Base-by-base conservation (phyloP, 2,329 filamentous ascomycete genomes). In the Clonostachys rosea region DNA sequence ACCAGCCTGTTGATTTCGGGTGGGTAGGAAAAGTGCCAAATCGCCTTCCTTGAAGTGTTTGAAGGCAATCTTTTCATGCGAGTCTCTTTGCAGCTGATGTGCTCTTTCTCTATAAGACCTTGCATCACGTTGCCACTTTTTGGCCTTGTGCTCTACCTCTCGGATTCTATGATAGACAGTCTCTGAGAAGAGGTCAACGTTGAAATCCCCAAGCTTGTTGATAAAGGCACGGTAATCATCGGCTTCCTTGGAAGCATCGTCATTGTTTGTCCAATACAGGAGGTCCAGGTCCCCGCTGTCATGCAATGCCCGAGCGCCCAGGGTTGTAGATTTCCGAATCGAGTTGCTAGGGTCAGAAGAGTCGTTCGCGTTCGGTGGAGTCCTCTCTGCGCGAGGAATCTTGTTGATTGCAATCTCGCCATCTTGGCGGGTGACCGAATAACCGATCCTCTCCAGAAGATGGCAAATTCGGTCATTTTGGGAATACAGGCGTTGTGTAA, bases 11-110 rank as follows among this genome's bases (percentile, higher is more conserved):
- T 97, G 91, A 62, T 96, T 97, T 35, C 92, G 80, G 0, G 94
- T 99, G 0, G 94, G 94, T 39, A 99, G 71, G 71, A 99, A 99
- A 3, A 99, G 68, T 12, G 92, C 94, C 13, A 99, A 76, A 60
- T 99, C 94, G 8, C 94, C 92, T 65, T 96, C 91, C 61, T 96
- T 97, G 73, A 99, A 99, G 44, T 92, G 86, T 50, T 87, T 86
- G 63, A 94, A 96, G 3, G 94, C 91, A 60, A 99, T 96, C 73
- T 97, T 97, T 56, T 96, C 89, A 57, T 96, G 89, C 0, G 89
- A 84, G 59, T 97, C 94, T 58, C 86, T 87, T 54, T 95, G 89
- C 42, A 86, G 74, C 13, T 79, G 73, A 55, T 95, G 88, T 9
- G 89, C 87, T 61, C 91, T 91, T 54, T 97, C 94, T 12, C 92